phyloP scores from a whole-genome alignment of 1,284 basidiomycete species.

The Austroboletus niveus region DNA sequence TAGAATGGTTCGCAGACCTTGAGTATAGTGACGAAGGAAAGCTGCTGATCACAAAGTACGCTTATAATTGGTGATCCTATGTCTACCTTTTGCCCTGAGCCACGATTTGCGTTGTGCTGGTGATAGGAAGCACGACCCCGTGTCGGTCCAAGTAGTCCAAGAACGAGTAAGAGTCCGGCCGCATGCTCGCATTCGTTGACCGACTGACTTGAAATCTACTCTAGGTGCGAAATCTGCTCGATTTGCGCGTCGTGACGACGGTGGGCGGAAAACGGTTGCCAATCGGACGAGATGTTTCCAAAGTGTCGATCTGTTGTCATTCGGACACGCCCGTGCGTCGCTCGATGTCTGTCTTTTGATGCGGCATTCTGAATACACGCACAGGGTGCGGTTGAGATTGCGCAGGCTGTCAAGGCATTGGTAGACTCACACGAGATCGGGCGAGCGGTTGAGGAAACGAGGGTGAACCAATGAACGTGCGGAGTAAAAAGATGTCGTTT shows the following conservation, averaged over 20 bases:
- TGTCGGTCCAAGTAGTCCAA: slow-evolving; percentile 42
- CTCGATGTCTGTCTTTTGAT: background rate
- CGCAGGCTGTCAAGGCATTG: background rate
- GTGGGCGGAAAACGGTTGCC: slow-evolving; percentile 40
- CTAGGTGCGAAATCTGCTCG: slow-evolving; percentile 47
- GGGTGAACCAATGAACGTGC: no score
- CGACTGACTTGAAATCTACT: background rate
- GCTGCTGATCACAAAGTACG: slow-evolving; percentile 55
- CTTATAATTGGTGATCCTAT: background rate
- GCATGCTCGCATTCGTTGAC: background rate
- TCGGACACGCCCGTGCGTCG: slow-evolving; percentile 59
- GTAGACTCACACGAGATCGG: background rate
- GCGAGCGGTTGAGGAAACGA: no score
- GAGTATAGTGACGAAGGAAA: slow-evolving; percentile 55
- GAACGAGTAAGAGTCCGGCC: slow-evolving; percentile 38
- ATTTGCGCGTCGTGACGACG: slow-evolving; percentile 46
- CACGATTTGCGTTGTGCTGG: background rate
- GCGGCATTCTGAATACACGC: background rate
- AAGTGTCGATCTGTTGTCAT: slow-evolving; percentile 64
- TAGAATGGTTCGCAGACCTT: slow-evolving; percentile 65
- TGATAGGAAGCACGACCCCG: slow-evolving; percentile 49
- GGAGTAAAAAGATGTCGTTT: no score
- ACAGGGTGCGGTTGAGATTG: background rate
- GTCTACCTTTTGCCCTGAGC: background rate
- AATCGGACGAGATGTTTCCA: slow-evolving; percentile 41